Evolutionary conservation across 2,329 filamentous ascomycete species (phyloP).

Genomic region (Drechslerella dactyloides): DNA sequence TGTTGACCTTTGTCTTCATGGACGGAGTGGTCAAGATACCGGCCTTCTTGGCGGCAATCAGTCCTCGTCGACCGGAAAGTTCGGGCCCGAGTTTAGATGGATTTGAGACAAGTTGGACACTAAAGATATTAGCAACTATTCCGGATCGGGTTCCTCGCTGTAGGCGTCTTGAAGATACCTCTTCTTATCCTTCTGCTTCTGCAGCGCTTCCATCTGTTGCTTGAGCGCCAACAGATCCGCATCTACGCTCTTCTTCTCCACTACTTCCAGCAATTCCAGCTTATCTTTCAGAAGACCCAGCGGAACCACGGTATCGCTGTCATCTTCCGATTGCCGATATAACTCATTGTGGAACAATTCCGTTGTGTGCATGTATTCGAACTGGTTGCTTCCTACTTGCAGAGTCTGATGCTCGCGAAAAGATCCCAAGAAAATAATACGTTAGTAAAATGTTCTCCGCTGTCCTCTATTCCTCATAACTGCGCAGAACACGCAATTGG

Average conservation of each 20-base stretch:
- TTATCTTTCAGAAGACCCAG: constrained; percentile 46
- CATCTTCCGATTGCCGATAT: constrained; percentile 40
- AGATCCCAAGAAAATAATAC: constrained; percentile 22
- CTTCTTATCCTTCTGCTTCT: constrained; percentile 48
- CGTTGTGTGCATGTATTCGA: constrained; percentile 45
- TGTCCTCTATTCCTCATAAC: constrained; percentile 33
- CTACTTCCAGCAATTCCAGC: constrained; percentile 47
- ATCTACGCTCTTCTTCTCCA: constrained; percentile 39
- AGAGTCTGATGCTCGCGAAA: constrained; percentile 36
- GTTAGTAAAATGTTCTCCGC: constrained; percentile 39
- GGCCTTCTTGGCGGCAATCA: constrained; percentile 48
- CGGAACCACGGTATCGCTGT: constrained; percentile 23
- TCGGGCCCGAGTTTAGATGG: constrained; percentile 47
- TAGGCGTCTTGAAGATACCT: constrained; percentile 33
- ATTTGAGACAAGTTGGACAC: constrained; percentile 50
- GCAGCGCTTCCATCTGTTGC: constrained; percentile 44
- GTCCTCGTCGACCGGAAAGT: constrained; percentile 45
- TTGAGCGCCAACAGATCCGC: constrained; percentile 44
- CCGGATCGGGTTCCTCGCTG: background rate
- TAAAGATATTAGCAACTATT: constrained; percentile 31
- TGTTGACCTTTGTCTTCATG: constrained; percentile 50
- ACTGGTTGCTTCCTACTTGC: constrained; percentile 48
- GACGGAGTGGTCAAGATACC: constrained; percentile 39
- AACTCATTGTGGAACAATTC: constrained; percentile 49
- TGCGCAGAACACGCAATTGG: constrained; percentile 45